A percentile compares a stretch with the other conserved stretches of the same genome.
phyloP scores from a whole-genome alignment of 495 filamentous ascomycete species.

The Recurvomyces mirabilis region DNA sequence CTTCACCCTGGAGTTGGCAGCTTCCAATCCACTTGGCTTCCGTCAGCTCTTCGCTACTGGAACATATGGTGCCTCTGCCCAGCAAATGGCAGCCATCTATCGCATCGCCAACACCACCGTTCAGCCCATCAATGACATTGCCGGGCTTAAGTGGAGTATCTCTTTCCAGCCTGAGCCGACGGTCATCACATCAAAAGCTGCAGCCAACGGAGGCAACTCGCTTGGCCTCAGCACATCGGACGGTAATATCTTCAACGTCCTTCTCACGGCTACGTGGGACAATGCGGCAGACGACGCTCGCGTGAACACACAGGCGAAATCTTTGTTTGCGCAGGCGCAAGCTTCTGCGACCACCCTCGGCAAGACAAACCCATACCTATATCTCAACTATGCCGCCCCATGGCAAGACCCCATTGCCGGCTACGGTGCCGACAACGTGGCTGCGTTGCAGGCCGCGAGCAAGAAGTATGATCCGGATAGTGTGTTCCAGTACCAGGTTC shows the following conservation, averaged over 20 bases:
- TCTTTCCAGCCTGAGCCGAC: conserved; percentile 25
- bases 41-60: conserved; percentile 21
- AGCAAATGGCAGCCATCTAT: conserved; percentile 22
- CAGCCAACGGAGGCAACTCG: conserved; percentile 26
- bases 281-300: conserved; percentile 25
- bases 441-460: conserved; percentile 21
- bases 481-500: conserved; percentile 29
- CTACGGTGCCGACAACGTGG: conserved; percentile 20
- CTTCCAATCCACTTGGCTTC: conserved; percentile 9
- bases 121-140: conserved; percentile 19
- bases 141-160: too few relatives aligned
- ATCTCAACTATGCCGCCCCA: conserved; percentile 39
- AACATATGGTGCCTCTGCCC: conserved; percentile 20
- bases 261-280: conserved; percentile 27
- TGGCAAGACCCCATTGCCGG: conserved; percentile 33
- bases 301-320: conserved; percentile 18
- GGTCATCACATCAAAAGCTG: conserved; percentile 24
- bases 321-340: conserved; percentile 17
- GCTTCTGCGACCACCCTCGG: conserved; percentile 34
- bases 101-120: conserved; percentile 23
- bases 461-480: conserved; percentile 30
- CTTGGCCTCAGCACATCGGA: conserved; percentile 24
- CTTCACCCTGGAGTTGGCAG: conserved; percentile 6
- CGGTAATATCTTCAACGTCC: conserved; percentile 27
- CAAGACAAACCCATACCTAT: conserved; percentile 43